Base-by-base conservation (phyloP, 805 yeast species). In the Zygosaccharomyces pseudorouxii region DNA sequence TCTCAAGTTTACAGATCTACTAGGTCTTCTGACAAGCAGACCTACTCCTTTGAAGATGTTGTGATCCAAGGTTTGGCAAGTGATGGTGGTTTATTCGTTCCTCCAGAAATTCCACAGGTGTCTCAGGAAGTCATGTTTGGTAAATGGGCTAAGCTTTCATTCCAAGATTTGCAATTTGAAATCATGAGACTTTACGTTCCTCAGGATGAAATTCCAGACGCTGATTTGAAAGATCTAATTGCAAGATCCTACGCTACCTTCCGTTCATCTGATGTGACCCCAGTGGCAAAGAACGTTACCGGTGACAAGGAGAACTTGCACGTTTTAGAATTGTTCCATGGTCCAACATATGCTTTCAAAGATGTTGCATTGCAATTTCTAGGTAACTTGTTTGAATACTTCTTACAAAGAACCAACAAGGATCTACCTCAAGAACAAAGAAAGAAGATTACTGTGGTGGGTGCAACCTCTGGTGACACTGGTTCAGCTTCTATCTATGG, bases 401-500 rank as follows among this genome's bases (percentile, higher is more conserved):
- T 93, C 71, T 74, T 93, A 60, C 73, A 77, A 51, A 84, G 96
- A 70, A 78, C 80, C 59, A 93, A 93, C 63, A 65, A 63, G 45
- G 75, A 73, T 29, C 65, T 74, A 56, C 71, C 78, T 43, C 74
- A 73, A 47, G 77, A 76, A 51, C 76, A 78, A 56, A 78, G 92
- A 66, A 93, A 89, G 58, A 79, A 80, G 51, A 76, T 93, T 62
- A 93, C 99, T 33, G 98, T 93, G 56, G 97, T 93, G 50, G 99
- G 99, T 63, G 99, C 99, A 38, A 93, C 99, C 23, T 86, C 96
- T 41, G 99, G 99, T 64, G 99, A 93, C 64, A 93, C 99, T 41
- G 99, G 99, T 51, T 86, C 96, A 46, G 99, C 99, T 47, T 99
- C 99, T 54, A 93, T 93, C 58, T 93, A 93, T 71, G 99, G 99